Percentiles rank a stretch among this genome's conserved stretches.
phyloP scores from a whole-genome alignment of 78 protist genomes.

The Dictyostelium capitatum region DNA sequence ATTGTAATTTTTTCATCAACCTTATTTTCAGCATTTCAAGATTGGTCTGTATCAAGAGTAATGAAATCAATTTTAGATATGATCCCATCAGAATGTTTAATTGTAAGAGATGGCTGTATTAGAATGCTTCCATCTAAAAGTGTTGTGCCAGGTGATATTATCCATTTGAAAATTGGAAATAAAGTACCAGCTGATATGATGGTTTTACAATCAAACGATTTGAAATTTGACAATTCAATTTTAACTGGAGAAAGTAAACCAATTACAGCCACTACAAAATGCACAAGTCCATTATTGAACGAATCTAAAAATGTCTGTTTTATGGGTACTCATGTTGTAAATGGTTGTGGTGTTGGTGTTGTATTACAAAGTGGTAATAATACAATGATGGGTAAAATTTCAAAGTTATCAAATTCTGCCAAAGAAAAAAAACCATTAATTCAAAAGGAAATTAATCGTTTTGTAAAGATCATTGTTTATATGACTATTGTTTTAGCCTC shows the following conservation, averaged over 20 bases:
- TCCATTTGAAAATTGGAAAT: constrained; percentile 86
- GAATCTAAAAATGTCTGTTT: constrained; percentile 79
- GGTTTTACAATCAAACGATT: constrained; percentile 61
- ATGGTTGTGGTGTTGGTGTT: constrained; percentile 78
- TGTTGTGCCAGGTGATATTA: constrained; percentile 93
- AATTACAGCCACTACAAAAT: constrained; percentile 21
- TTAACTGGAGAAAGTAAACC: constrained; percentile 92
- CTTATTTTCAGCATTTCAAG: constrained; percentile 90
- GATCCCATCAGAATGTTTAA: constrained; percentile 82
- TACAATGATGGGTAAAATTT: neutral
- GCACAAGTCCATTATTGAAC: constrained; percentile 83
- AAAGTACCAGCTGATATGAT: constrained; percentile 90
- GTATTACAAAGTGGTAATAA: neutral
- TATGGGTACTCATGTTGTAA: constrained; percentile 76
- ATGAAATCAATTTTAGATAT: constrained; percentile 88
- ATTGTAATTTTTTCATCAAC: constrained; percentile 77
- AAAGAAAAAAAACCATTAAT: constrained; percentile 69
- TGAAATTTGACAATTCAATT: constrained; percentile 75
- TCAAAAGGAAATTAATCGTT: constrained; percentile 85
- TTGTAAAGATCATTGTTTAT: constrained; percentile 65
- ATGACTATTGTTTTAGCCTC: constrained; percentile 49
- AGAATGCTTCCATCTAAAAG: constrained; percentile 55
- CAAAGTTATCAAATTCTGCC: constrained; percentile 75
- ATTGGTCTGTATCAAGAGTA: constrained; percentile 77
- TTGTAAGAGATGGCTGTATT: constrained; percentile 80